Conservation (phyloP, 2,329 filamentous ascomycete species). For the Magnaporthiopsis rhizophila region DNA sequence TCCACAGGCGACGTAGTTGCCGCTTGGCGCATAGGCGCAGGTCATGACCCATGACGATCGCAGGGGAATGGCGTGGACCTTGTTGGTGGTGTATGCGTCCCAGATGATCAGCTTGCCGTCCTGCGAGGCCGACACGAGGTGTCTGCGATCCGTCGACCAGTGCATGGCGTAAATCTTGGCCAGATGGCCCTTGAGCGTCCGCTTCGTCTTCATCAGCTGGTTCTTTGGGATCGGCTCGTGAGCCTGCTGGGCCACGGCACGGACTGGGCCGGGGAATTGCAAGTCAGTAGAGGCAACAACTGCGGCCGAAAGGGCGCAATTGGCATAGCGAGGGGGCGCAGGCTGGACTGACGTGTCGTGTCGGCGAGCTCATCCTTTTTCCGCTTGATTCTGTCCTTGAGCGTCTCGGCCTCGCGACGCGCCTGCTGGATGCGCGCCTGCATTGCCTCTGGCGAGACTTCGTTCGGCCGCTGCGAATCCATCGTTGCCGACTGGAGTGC, state of each 20-base stretch:
- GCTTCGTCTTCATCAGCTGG: conserved; percentile 91
- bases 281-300: conserved; percentile 13
- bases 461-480: conserved; percentile 50
- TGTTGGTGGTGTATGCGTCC: conserved; percentile 99
- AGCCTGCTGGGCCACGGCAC: conserved; percentile 83
- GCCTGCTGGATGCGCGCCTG: conserved; percentile 89
- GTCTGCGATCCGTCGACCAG: conserved; percentile 96
- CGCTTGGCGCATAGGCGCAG: conserved; percentile 95
- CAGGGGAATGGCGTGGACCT: conserved; percentile 95
- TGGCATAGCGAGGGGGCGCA: conserved; percentile 7
- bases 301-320: background rate
- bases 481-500: conserved; percentile 28
- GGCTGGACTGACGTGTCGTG: conserved; percentile 75
- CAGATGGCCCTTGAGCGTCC: conserved; percentile 92
- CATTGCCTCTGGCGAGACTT: conserved; percentile 69
- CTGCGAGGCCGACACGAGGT: conserved; percentile 95
- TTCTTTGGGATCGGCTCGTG: conserved; percentile 89
- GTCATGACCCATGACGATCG: conserved; percentile 99
- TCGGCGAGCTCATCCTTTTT: conserved; percentile 99
- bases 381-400: conserved; percentile 98
- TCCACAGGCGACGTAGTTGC: conserved; percentile 97
- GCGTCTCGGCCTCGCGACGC: conserved; percentile 91
- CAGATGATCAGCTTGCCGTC: conserved; percentile 99
- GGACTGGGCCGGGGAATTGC: conserved; percentile 51
- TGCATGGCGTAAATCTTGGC: conserved; percentile 99